Percentiles rank a stretch among this genome's conserved stretches.
Conservation (phyloP, 805 yeast genomes). For the Pichia cabralensis region DNA sequence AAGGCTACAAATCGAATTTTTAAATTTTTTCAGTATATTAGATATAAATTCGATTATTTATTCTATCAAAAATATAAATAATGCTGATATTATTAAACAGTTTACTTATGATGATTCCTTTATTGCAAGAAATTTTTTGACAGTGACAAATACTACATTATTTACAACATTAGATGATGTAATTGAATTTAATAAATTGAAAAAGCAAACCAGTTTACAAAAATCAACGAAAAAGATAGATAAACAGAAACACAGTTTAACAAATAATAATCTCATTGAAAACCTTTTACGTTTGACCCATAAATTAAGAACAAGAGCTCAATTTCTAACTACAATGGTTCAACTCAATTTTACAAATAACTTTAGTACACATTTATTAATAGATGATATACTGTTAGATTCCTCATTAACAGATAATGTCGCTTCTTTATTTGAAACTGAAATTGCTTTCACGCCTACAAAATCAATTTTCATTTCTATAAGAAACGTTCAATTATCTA, state of each 20-base stretch:
- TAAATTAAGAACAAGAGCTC: slow-evolving; percentile 17
- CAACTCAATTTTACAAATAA: slow-evolving; percentile 10
- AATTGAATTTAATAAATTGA: neutral
- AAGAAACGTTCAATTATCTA: slow-evolving; percentile 16
- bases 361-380: slow-evolving; percentile 7
- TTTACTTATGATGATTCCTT: slow-evolving; percentile 12
- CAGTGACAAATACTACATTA: slow-evolving; percentile 13
- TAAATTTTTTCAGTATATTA: slow-evolving; percentile 10
- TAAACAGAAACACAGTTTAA: neutral
- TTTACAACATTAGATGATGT: slow-evolving; percentile 13
- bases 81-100: slow-evolving; percentile 7
- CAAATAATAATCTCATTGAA: neutral
- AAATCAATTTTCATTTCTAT: slow-evolving; percentile 13
- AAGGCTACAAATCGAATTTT: slow-evolving; percentile 9
- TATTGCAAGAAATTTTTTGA: slow-evolving; percentile 15
- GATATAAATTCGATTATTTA: slow-evolving; percentile 6
- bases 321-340: slow-evolving; percentile 15
- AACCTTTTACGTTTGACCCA: slow-evolving; percentile 12
- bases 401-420: slow-evolving; percentile 18
- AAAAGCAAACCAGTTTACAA: neutral
- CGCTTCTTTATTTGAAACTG: slow-evolving; percentile 15
- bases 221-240: neutral
- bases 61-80: slow-evolving; percentile 6
- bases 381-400: slow-evolving; percentile 21
- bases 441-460: slow-evolving; percentile 6